Evolutionary conservation across 129 eudicot genomes (phyloP).

Genomic region (Pseudognaphalium luteoalbum): DNA sequence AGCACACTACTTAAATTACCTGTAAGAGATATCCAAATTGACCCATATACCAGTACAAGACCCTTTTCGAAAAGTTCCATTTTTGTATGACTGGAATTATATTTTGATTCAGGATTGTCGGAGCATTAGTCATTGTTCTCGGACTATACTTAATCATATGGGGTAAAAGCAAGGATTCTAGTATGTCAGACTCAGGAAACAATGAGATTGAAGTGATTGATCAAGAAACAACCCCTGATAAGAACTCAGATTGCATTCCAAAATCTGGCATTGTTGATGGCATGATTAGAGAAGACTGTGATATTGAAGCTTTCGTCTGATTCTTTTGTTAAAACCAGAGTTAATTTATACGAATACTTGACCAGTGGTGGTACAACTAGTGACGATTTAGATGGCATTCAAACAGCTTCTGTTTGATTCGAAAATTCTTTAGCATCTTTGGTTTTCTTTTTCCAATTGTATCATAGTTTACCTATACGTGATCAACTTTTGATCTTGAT

Average conservation of each 20-base stretch:
- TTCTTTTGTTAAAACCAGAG: constrained; percentile 6
- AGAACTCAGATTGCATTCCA: constrained; percentile 1
- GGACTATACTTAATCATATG: constrained; percentile 58
- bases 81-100: neutral
- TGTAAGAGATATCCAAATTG: neutral
- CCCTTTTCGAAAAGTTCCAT: neutral
- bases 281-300: constrained; percentile 17
- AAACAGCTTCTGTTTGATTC: constrained; percentile 15
- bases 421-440: constrained; percentile 1
- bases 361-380: neutral
- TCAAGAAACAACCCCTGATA: neutral
- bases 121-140: constrained; percentile 40
- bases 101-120: constrained; percentile 35
- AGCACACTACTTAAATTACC: neutral
- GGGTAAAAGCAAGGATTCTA: constrained; percentile 55
- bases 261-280: constrained; percentile 14
- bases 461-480: constrained; percentile 10
- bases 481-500: neutral
- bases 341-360: constrained; percentile 4
- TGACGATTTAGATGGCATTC: constrained; percentile 1
- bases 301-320: constrained; percentile 27
- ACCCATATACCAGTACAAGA: neutral
- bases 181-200: constrained; percentile 30
- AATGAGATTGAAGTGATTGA: constrained; percentile 22
- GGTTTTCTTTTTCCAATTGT: neutral